Evolutionary conservation across 179 eudicot species (phyloP).

Genomic region (Amaranthus tricolor): DNA sequence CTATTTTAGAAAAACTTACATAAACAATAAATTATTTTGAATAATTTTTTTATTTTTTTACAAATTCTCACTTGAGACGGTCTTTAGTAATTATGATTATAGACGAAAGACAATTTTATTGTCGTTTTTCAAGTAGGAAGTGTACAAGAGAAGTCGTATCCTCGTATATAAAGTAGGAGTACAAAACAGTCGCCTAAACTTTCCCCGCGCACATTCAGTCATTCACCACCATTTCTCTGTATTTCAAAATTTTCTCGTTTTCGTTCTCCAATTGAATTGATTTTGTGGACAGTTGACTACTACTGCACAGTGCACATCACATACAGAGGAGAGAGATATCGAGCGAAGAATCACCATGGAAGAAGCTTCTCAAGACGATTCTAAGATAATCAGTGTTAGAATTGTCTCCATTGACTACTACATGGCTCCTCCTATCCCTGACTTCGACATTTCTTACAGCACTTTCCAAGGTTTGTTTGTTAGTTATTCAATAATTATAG

Average conservation of each 20-base stretch:
- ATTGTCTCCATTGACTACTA: conserved; percentile 85
- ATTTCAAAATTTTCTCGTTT: background rate
- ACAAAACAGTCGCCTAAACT: too few species aligned
- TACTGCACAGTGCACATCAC: background rate
- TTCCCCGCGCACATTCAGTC: conserved; percentile 20
- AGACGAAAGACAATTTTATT: too few species aligned
- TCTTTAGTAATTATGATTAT: too few species aligned
- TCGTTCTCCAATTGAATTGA: background rate
- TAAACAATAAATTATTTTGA: too few species aligned
- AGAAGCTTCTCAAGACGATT: conserved; percentile 32
- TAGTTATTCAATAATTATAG: background rate
- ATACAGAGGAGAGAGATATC: background rate
- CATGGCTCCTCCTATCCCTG: conserved; percentile 72
- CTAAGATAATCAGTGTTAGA: conserved; percentile 60
- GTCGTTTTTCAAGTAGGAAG: too few species aligned
- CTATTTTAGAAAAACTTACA: too few species aligned
- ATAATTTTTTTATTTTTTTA: too few species aligned
- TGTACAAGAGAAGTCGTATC: too few species aligned
- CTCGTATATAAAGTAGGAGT: too few species aligned
- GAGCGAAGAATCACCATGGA: conserved; percentile 21
- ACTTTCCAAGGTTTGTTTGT: conserved; percentile 59
- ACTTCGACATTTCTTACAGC: conserved; percentile 67
- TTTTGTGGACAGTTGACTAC: background rate
- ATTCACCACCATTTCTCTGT: background rate
- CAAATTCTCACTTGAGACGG: too few species aligned